These are phyloP conservation scores for Sungouiella blattae DNA, from an alignment of 805 yeast species.

Conservation along the genomic window DNA sequence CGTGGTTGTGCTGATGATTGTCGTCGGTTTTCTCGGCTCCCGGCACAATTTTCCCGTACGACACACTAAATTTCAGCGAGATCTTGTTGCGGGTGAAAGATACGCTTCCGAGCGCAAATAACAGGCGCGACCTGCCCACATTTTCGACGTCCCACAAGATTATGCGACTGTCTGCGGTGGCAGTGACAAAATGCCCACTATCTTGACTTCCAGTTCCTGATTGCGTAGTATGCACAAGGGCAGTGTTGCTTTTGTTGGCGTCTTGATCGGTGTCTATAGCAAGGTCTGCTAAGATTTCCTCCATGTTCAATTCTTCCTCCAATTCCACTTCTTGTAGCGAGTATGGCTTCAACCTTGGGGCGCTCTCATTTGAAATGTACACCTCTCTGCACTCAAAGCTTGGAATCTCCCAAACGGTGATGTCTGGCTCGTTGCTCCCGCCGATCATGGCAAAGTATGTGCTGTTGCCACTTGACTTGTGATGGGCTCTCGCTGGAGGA, in stretches of 20 bases:
- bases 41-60: slow-evolving; percentile 12
- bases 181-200: slow-evolving; percentile 17
- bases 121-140: slow-evolving; percentile 8
- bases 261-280: slow-evolving; percentile 16
- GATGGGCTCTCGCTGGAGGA: slow-evolving; percentile 3
- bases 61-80: slow-evolving; percentile 10
- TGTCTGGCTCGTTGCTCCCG: slow-evolving; percentile 57
- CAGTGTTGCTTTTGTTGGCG: slow-evolving; percentile 4
- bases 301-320: slow-evolving; percentile 14
- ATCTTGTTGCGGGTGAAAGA: slow-evolving; percentile 12
- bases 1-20: slow-evolving; percentile 43
- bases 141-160: slow-evolving; percentile 26
- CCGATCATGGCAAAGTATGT: slow-evolving; percentile 53
- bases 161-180: slow-evolving; percentile 26
- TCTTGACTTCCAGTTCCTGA: neutral
- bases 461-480: neutral
- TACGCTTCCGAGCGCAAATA: slow-evolving; percentile 1
- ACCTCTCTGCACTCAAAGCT: slow-evolving; percentile 51
- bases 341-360: slow-evolving; percentile 23
- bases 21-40: neutral
- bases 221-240: slow-evolving; percentile 3
- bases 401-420: slow-evolving; percentile 75
- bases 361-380: slow-evolving; percentile 17
- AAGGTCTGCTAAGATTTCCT: slow-evolving; percentile 16
- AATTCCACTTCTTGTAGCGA: slow-evolving; percentile 18